Evolutionary conservation across 2,329 filamentous ascomycete genomes (phyloP).

Genomic region (Harringtonia aguacate): DNA sequence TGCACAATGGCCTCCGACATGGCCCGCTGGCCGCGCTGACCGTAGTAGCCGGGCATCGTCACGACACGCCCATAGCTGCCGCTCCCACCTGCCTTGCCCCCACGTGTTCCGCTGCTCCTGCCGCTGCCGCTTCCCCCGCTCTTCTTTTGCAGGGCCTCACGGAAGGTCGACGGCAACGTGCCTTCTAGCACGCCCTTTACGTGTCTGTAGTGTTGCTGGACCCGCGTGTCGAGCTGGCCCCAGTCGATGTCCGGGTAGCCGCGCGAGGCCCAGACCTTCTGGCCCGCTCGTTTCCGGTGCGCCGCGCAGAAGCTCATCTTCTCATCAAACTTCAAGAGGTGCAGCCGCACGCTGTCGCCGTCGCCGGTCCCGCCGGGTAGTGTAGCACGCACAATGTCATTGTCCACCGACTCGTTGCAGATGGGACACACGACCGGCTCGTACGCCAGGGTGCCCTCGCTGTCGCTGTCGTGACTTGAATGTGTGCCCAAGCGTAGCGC

Average conservation of each 20-base stretch:
- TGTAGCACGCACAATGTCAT: slow-evolving; percentile 32
- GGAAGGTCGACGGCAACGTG: slow-evolving; percentile 46
- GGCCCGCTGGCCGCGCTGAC: slow-evolving; percentile 56
- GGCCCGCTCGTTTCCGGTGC: slow-evolving; percentile 48
- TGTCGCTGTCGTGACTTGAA: neutral
- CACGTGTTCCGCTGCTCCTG: slow-evolving; percentile 11
- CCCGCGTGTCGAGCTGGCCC: slow-evolving; percentile 46
- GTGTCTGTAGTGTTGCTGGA: slow-evolving; percentile 41
- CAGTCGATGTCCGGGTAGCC: slow-evolving; percentile 67
- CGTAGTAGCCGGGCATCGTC: slow-evolving; percentile 82
- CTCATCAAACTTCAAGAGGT: slow-evolving; percentile 39
- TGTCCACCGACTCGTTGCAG: slow-evolving; percentile 51
- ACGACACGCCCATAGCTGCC: too few species aligned
- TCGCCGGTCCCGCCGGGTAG: neutral
- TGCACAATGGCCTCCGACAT: slow-evolving; percentile 62
- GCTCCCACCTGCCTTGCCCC: slow-evolving; percentile 35
- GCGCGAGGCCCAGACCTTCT: slow-evolving; percentile 32
- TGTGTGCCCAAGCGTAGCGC: neutral
- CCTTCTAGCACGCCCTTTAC: slow-evolving; percentile 51
- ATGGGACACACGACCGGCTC: slow-evolving; percentile 44
- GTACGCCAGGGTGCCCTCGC: slow-evolving; percentile 4
- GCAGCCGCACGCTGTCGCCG: slow-evolving; percentile 1
- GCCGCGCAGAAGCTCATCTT: slow-evolving; percentile 54
- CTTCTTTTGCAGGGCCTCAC: slow-evolving; percentile 41
- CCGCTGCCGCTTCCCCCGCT: slow-evolving; percentile 45